Evolutionary conservation across 176 grass and related monocot genomes (phyloP), one percentile per base, ranked within the genome.

Genomic region (Puccinellia tenuiflora): DNA sequence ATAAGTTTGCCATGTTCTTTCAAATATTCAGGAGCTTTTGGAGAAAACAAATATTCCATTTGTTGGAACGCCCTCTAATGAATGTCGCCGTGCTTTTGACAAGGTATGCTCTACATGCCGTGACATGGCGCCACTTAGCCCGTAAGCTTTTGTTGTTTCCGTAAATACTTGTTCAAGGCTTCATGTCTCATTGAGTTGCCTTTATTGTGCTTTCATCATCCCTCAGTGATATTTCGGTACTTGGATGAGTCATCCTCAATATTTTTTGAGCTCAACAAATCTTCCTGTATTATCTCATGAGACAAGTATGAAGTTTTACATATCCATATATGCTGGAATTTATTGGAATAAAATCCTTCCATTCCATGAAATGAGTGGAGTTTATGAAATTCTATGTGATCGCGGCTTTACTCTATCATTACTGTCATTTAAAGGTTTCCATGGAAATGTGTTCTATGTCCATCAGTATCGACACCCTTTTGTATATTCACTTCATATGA

Each of bases 21-120:
- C 11, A 68, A 72, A 89, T 55, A 18, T 79, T 28, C 75, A 98
- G 95, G 90, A 91, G 28, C 84, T 95, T 78, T 84, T 98, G 78
- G 95, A 98, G 92, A 90, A 93, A 83, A 80, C 86, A 73, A 93
- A 91, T 80, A 73, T 93, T 84, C 95, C 95, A 79, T 98, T 94
- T 86, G 90, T 95, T 48, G 92, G 92, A 40, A 93, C 90, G 1
- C 31, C 90, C 25, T 93, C 92, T 39, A 75, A 88, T 68, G 85
- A 77, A 79, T 95, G 90, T 46, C 68, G 31, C 40, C 65, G 38
- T 75, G 95, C 92, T 84, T 98, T 98, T 84, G 87, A 98, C 83
- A 98, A 98, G 88, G 92, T 98, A 89, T 24, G 64, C 33, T 57
- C 5, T 76, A 33, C 26, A 3, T 21, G 39, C 57, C 29, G 0